Base-by-base conservation (phyloP, 2,329 filamentous ascomycete genomes). In the Paecilomyces niveus region DNA sequence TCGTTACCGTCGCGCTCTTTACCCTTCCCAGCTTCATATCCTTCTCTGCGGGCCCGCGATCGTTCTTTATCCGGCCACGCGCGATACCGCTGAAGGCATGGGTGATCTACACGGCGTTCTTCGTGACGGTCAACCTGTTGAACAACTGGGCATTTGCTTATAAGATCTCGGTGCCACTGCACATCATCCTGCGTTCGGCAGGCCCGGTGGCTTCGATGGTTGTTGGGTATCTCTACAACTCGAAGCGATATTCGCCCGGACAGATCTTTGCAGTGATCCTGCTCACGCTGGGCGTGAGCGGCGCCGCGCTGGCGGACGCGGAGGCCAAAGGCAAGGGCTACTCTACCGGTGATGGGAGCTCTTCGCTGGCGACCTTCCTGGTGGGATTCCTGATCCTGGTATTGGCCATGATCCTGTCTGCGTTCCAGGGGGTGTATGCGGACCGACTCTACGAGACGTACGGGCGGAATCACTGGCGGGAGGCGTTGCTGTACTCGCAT, bases 101-200 rank as follows among this genome's bases (percentile, higher is more conserved):
- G 92, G 71, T 90, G 54, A 80, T 93, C 68, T 97, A 96, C 70
- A 96, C 96, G 50, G 79, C 89, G 3, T 84, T 97, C 65, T 97
- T 97, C 76, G 94, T 96, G 72, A 84, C 84, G 62, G 94, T 99
- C 76, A 99, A 97, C 68, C 85, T 97, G 59, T 78, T 99, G 70
- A 99, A 99, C 77, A 99, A 99, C 68, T 93, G 93, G 80, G 94
- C 93, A 6, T 99, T 99, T 74, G 92, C 91, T 62, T 99, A 97
- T 77, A 87, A 92, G 66, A 97, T 99, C 58, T 96, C 92, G 6
- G 91, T 99, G 0, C 94, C 94, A 1, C 86, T 99, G 54, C 94
- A 99, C 71, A 99, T 99, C 67, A 97, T 99, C 64, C 81, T 99
- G 31, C 86, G 94, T 56, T 97, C 92, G 54, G 96, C 93, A 54